Conservation (phyloP, 2,329 filamentous ascomycete species). For the Achaetomium macrosporum region DNA sequence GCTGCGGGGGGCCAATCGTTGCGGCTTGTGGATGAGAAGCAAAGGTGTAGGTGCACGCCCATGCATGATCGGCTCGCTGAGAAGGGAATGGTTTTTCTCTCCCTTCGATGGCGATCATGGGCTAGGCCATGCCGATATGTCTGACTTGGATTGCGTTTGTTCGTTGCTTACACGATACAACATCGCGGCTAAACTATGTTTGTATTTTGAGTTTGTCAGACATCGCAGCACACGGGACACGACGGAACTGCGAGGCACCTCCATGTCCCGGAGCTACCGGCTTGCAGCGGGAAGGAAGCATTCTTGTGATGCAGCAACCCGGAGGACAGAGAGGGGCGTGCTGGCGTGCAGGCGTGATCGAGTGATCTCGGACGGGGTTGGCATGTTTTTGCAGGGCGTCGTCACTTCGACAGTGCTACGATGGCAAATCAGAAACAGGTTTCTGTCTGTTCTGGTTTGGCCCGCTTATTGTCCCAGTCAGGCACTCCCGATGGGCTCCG, state of each 20-base stretch:
- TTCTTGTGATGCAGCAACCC: no score
- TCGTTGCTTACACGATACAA: not conserved
- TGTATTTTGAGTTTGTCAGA: not conserved
- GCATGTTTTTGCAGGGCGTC: not conserved
- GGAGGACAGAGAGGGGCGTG: not conserved
- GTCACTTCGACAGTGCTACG: not conserved
- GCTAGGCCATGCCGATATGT: not conserved
- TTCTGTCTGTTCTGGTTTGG: not conserved
- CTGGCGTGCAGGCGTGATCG: not conserved
- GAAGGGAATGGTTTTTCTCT: no score
- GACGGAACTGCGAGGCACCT: not conserved
- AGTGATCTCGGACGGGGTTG: not conserved
- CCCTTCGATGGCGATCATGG: no score
- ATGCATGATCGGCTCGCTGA: no score
- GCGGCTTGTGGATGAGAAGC: not conserved
- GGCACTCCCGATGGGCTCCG: no score
- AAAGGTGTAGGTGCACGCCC: no score
- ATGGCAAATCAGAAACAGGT: not conserved
- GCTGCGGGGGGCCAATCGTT: not conserved
- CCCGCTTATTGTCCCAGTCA: not conserved
- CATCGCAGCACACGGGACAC: not conserved
- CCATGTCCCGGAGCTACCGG: not conserved
- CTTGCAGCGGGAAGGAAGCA: not conserved
- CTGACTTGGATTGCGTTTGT: not conserved
- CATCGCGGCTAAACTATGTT: not conserved